Base-by-base conservation (phyloP, 805 yeast species). In the Yamadazyma philogaea region DNA sequence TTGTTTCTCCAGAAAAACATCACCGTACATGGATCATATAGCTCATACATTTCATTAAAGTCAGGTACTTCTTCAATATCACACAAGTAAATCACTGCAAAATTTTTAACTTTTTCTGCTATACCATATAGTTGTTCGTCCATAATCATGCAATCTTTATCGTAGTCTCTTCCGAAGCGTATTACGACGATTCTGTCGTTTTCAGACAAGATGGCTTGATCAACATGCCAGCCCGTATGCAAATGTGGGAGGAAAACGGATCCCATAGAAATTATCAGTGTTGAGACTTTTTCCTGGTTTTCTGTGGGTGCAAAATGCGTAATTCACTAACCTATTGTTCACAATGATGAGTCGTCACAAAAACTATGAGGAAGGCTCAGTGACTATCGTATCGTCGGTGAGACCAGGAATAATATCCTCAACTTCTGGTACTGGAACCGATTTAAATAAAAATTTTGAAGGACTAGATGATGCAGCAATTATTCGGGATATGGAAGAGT, bases 1-100 rank as follows among this genome's bases (percentile, higher is more conserved):
- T 88, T 85, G 66, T 91, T 91, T 39, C 95, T 71, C 65, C 77
- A 88, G 62, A 93, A 91, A 58, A 91, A 90, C 98, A 93, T 93
- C 40, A 93, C 72, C 34, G 96, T 82, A 73, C 87, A 78, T 12
- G 96, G 95, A 54, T 90, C 98, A 57, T 82, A 86, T 34, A 89
- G 66, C 59, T 88, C 96, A 59, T 89, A 89, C 91, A 88, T 87
- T 56, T 79, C 74, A 52, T 64, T 91, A 65, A 93, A 93, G 54
- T 89, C 99, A 0, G 91, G 87, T 0, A 93, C 99, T 53, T 82
- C 79, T 45, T 81, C 87, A 8, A 83, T 88, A 63, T 93, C 96
- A 63, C 96, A 88, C 15, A 90, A 72, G 56, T 93, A 93, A 0
- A 93, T 72, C 7, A 76, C 90, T 1, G 95, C 98, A 66, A 89